These are phyloP conservation scores for Daldinia decipiens DNA, from an alignment of 495 filamentous ascomycete species.

Conservation along the genomic window DNA sequence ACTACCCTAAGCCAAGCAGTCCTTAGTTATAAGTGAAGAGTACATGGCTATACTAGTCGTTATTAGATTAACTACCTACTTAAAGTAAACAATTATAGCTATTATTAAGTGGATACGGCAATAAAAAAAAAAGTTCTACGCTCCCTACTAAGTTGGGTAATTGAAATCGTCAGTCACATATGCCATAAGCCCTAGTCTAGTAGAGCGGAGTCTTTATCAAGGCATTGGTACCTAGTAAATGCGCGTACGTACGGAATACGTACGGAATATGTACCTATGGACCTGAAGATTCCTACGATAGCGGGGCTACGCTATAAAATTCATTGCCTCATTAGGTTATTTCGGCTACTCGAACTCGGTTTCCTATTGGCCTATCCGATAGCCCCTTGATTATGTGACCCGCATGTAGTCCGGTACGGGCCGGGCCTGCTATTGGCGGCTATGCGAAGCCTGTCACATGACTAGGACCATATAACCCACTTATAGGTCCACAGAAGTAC, in stretches of 20 bases:
- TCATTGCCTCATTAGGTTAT: background rate
- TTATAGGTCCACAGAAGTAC: no score
- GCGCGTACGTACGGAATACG: background rate
- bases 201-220: background rate
- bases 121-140: background rate
- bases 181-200: background rate
- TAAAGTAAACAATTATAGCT: background rate
- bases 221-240: background rate
- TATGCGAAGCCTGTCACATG: no score
- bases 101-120: background rate
- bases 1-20: background rate
- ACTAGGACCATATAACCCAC: no score
- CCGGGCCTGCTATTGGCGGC: background rate
- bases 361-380: background rate
- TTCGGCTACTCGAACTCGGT: background rate
- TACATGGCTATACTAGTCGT: background rate
- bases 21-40: background rate
- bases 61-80: constrained; percentile 2
- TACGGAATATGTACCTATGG: background rate
- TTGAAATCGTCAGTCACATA: background rate
- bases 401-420: background rate
- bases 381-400: background rate
- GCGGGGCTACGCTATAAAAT: no score
- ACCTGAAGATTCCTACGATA: background rate
- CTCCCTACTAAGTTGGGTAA: background rate